Evolutionary conservation across 2,329 filamentous ascomycete genomes (phyloP).

Genomic region (Neonectria hederae): DNA sequence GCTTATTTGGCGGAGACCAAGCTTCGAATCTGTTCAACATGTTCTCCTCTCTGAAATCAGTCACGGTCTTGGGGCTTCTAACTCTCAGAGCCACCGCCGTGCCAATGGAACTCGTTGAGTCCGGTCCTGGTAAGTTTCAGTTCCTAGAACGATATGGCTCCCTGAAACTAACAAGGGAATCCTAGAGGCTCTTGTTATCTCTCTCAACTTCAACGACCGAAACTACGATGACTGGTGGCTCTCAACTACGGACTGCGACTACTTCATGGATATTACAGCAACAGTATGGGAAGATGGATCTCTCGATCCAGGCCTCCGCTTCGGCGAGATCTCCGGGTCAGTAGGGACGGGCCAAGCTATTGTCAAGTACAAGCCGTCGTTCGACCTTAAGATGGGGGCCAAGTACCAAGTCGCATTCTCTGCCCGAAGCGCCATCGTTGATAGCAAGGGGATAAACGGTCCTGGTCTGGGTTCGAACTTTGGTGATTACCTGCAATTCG

Average conservation of each 20-base stretch:
- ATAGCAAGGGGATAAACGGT: background rate
- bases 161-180: background rate
- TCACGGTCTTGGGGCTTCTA: background rate
- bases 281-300: background rate
- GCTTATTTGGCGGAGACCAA: background rate
- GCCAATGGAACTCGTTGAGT: background rate
- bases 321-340: background rate
- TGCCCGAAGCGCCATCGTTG: background rate
- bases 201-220: background rate
- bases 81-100: background rate
- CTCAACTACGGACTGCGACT: background rate
- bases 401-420: constrained; percentile 12
- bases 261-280: constrained; percentile 5
- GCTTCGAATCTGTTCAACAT: background rate
- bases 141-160: too few relatives aligned
- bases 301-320: background rate
- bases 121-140: background rate
- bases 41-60: background rate
- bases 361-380: background rate
- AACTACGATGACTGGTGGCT: constrained; percentile 1
- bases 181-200: background rate
- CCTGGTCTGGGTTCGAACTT: constrained; percentile 4
- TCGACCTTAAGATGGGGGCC: background rate
- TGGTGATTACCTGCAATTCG: background rate
- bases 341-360: background rate